These are phyloP conservation scores for Pythium dissotocum DNA, from an alignment of 352 stramenopile genomes.

Conservation along the genomic window DNA sequence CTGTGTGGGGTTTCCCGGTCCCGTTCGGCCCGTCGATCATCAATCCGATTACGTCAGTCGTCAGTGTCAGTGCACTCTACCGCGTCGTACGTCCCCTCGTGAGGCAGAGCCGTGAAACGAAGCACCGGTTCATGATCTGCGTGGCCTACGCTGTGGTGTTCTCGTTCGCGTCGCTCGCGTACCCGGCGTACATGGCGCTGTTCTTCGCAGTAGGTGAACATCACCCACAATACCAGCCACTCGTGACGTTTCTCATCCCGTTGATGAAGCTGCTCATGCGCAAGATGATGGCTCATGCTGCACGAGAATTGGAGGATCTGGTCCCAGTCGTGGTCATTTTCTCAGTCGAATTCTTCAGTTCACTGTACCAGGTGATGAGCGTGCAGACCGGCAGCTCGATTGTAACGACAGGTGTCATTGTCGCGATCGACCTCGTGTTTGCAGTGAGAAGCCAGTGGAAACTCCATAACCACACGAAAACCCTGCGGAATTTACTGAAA, in stretches of 20 bases:
- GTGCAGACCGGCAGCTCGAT: constrained; percentile 34
- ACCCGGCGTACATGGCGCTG: constrained; percentile 7
- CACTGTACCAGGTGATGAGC: constrained; percentile 31
- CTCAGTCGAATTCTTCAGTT: constrained; percentile 39
- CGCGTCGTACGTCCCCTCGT: neutral
- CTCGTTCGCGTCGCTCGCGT: neutral
- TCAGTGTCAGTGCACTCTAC: neutral
- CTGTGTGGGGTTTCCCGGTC: neutral
- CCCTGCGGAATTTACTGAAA: neutral
- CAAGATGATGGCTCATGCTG: neutral
- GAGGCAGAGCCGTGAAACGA: neutral
- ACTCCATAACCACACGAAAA: neutral
- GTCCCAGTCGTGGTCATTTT: constrained; percentile 30
- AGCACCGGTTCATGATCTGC: neutral
- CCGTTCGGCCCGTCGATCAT: constrained; percentile 4
- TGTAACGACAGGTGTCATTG: constrained; percentile 23
- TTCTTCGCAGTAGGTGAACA: neutral
- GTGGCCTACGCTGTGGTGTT: neutral
- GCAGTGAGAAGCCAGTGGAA: neutral
- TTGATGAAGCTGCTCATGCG: constrained; percentile 1
- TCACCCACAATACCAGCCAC: neutral
- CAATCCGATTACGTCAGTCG: neutral
- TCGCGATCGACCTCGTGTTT: neutral
- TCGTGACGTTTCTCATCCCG: constrained; percentile 1
- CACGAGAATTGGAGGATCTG: constrained; percentile 28